Evolutionary conservation across 306 rosid genomes (phyloP).

Genomic region (Rosa persica): DNA sequence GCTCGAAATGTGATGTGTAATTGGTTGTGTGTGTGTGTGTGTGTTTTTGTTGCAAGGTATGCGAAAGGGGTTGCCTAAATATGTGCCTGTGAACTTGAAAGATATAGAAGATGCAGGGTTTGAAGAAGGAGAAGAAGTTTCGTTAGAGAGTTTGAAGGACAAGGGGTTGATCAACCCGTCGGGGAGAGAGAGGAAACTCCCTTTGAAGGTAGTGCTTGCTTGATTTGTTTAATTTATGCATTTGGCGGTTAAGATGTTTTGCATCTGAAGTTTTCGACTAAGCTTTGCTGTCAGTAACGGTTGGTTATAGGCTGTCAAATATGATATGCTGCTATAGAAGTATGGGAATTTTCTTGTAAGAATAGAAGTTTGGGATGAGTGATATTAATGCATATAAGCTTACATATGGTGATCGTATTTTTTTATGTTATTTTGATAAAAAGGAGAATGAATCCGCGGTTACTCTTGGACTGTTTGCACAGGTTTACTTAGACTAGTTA

Average conservation of each 20-base stretch:
- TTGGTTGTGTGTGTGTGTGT: neutral
- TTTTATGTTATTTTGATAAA: neutral
- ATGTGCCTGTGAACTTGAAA: conserved; percentile 81
- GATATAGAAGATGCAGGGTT: conserved; percentile 83
- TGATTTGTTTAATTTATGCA: conserved; percentile 9
- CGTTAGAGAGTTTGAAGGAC: conserved; percentile 69
- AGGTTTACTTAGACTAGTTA: neutral
- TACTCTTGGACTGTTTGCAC: neutral
- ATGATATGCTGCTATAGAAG: conserved; percentile 8
- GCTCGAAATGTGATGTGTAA: neutral
- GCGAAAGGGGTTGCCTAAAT: conserved; percentile 84
- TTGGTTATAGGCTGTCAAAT: neutral
- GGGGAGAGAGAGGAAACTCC: conserved; percentile 88
- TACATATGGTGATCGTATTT: neutral
- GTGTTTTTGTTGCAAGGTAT: conserved; percentile 54
- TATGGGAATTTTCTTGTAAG: neutral
- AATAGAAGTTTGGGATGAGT: neutral
- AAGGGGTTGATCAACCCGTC: conserved; percentile 89
- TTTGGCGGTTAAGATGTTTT: conserved; percentile 6
- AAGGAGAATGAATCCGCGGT: neutral
- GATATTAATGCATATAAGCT: neutral
- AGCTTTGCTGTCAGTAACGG: neutral
- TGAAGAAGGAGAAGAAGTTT: conserved; percentile 88
- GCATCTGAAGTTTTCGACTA: neutral
- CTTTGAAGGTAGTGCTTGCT: conserved; percentile 66